A percentile compares a stretch with the other conserved stretches of the same genome.
Conservation (phyloP, 2,329 filamentous ascomycete species). For the Colletotrichum plurivorum region DNA sequence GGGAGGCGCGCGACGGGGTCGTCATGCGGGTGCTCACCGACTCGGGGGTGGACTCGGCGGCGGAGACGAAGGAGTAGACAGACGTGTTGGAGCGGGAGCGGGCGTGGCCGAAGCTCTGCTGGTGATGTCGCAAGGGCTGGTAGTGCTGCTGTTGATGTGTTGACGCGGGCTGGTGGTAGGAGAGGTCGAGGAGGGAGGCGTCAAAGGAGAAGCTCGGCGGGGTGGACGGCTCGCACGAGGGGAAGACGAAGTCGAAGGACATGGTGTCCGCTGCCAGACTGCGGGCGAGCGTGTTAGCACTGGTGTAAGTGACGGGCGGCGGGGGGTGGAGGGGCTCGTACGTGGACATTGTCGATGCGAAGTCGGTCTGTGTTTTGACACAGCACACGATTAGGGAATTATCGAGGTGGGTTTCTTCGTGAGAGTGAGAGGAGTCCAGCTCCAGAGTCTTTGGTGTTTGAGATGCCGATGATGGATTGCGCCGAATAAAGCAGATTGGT, state of each 20-base stretch:
- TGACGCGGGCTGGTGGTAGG: slow-evolving; percentile 51
- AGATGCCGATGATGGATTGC: slow-evolving; percentile 17
- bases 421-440: slow-evolving; percentile 39
- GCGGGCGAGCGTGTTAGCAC: slow-evolving; percentile 45
- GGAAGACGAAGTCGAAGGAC: slow-evolving; percentile 73
- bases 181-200: slow-evolving; percentile 68
- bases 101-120: slow-evolving; percentile 63
- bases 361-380: slow-evolving; percentile 38
- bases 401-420: slow-evolving; percentile 12
- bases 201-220: slow-evolving; percentile 70
- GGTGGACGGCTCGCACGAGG: slow-evolving; percentile 65
- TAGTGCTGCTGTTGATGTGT: slow-evolving; percentile 39
- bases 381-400: slow-evolving; percentile 41
- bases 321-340: slow-evolving; percentile 44
- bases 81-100: slow-evolving; percentile 77
- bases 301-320: slow-evolving; percentile 40
- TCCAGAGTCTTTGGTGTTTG: slow-evolving; percentile 29
- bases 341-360: slow-evolving; percentile 58
- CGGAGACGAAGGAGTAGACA: slow-evolving; percentile 78
- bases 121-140: not conserved
- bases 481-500: slow-evolving; percentile 14
- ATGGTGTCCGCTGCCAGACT: slow-evolving; percentile 74
- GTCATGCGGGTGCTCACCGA: slow-evolving; percentile 78
- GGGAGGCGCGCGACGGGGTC: slow-evolving; percentile 75
- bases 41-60: slow-evolving; percentile 68